Evolutionary conservation across 768 basidiomycete genomes (phyloP).

Genomic region (Fibroporia radiculosa): DNA sequence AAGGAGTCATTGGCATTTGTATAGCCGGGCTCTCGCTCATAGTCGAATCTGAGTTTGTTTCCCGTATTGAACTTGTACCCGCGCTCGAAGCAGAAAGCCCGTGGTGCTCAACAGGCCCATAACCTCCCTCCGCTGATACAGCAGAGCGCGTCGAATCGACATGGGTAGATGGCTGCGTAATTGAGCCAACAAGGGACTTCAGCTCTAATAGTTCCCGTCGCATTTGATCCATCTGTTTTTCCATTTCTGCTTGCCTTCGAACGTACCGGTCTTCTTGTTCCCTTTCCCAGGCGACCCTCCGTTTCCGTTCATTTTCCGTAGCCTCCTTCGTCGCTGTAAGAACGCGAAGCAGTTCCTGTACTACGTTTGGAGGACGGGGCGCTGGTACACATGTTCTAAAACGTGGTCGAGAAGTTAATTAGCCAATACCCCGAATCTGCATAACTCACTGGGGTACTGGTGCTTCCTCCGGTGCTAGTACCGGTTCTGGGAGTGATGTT

Average conservation of each 20-base stretch:
- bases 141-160: neutral
- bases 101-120: no score
- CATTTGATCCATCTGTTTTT: slow-evolving; percentile 46
- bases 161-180: no score
- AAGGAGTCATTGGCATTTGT: no score
- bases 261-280: slow-evolving; percentile 55
- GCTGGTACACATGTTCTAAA: neutral
- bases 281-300: slow-evolving; percentile 60
- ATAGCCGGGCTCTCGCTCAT: no score
- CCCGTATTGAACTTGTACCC: no score
- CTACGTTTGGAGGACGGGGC: slow-evolving; percentile 28
- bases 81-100: no score
- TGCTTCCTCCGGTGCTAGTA: no score
- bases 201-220: slow-evolving; percentile 44
- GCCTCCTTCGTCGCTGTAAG: slow-evolving; percentile 50
- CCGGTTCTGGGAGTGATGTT: no score
- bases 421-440: no score
- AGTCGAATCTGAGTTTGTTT: no score
- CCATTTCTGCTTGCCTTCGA: slow-evolving; percentile 52
- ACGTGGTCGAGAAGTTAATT: neutral
- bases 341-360: slow-evolving; percentile 56
- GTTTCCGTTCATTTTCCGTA: slow-evolving; percentile 50
- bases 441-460: slow-evolving; percentile 7
- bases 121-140: no score
- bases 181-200: slow-evolving; percentile 23